Evolutionary conservation across 139 green algal genomes (phyloP).

Genomic region (Chlorella sp.): DNA sequence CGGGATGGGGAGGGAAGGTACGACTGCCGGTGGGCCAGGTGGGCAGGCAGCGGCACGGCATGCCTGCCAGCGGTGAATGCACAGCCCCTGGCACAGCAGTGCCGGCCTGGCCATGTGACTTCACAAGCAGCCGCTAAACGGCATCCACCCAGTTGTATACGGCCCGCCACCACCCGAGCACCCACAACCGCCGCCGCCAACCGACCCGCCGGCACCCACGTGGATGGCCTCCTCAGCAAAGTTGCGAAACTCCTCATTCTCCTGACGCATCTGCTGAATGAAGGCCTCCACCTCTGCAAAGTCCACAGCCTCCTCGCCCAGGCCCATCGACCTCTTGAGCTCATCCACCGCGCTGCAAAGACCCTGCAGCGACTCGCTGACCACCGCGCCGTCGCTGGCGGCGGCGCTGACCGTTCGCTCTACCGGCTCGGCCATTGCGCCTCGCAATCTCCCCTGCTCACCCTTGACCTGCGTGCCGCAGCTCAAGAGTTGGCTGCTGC

Average conservation of each 20-base stretch:
- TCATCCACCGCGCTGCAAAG: constrained; percentile 45
- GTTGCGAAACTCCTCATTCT: constrained; percentile 43
- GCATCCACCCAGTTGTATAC: neutral
- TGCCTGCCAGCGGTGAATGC: too few species aligned
- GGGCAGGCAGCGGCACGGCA: neutral
- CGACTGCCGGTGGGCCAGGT: too few species aligned
- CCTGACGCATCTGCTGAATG: constrained; percentile 28
- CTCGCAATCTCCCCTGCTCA: neutral
- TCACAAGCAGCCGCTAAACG: neutral
- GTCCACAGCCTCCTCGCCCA: constrained; percentile 22
- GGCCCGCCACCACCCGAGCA: neutral
- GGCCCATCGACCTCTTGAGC: constrained; percentile 42
- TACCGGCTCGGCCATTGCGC: neutral
- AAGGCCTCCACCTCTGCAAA: constrained; percentile 34
- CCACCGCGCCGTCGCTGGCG: neutral
- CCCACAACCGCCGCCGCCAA: neutral
- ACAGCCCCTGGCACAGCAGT: too few species aligned
- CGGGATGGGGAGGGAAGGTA: neutral
- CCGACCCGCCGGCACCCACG: constrained; percentile 12
- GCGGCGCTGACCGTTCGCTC: neutral
- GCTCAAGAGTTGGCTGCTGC: neutral
- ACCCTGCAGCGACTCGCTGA: constrained; percentile 40
- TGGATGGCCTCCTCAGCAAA: constrained; percentile 48
- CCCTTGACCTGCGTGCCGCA: neutral
- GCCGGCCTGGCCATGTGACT: too few species aligned